Base-by-base conservation (phyloP, 352 stramenopile species). In the Phytopythium aichiense region DNA sequence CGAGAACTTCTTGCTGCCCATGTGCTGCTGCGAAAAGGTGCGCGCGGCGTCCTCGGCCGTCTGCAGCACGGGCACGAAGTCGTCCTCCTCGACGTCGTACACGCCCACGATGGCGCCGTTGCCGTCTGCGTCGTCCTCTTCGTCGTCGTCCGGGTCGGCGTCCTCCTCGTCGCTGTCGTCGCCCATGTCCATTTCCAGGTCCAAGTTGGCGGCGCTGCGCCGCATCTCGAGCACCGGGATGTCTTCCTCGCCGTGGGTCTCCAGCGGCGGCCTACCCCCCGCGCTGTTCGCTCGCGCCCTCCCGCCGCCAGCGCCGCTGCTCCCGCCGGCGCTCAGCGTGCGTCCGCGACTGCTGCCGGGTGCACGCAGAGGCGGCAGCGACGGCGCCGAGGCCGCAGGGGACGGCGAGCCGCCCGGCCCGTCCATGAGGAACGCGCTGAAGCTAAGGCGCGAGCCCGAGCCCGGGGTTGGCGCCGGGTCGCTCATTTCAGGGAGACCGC, bases 31-130 rank as follows among this genome's bases (percentile, higher is more conserved):
- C 42, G 43, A 15, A 18, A 63, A 63, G 30, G 66, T 60, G 35
- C 74, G 50, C 46, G 76, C 66, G 13, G 78, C 81, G 52, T 92
- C 83, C 57, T 90, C 83, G 7, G 70, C 72, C 7, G 76, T 88
- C 69, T 92, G 77, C 40, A 92, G 56, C 55, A 92, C 84, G 0
- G 84, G 76, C 31, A 91, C 81, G 54, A 79, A 75, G 31, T 84
- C 77, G 54, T 89, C 70, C 23, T 83, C 75, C 22, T 77, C 73
- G 1, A 66, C 59, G 56, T 79, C 71, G 49, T 77, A 82, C 20
- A 72, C 61, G 31, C 65, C 74, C 4, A 68, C 66, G 12, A 73
- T 67, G 9, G 74, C 70, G 31, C 58, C 66, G 31, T 70, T 66
- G 35, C 65, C 69, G 33, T 68, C 65, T 25, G 61, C 42, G 46